phyloP scores from a whole-genome alignment of 2,329 filamentous ascomycete species.

The Stachybotrys echinatus region DNA sequence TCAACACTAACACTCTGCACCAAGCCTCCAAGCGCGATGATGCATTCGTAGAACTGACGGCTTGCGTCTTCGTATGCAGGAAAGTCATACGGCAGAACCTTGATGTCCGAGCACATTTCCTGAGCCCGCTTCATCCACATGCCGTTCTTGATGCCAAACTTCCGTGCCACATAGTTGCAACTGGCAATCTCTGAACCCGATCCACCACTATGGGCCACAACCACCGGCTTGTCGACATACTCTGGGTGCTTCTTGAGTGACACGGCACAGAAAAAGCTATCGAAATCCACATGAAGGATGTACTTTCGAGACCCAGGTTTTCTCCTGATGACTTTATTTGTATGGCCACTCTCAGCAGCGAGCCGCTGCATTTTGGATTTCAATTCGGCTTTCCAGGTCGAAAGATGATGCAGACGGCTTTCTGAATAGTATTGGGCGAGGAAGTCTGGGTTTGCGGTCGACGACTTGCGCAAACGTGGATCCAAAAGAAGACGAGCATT shows the following conservation, averaged over 20 bases:
- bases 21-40: conserved; percentile 71
- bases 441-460: conserved; percentile 88
- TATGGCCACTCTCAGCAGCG: conserved; percentile 60
- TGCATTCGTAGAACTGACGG: conserved; percentile 76
- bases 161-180: conserved; percentile 89
- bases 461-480: conserved; percentile 80
- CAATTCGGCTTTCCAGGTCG: conserved; percentile 92
- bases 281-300: conserved; percentile 93
- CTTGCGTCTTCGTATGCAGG: conserved; percentile 91
- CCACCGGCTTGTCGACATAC: conserved; percentile 71
- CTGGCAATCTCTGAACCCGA: conserved; percentile 92
- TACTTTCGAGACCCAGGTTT: conserved; percentile 67
- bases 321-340: conserved; percentile 40
- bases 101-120: conserved; percentile 77
- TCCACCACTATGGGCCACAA: conserved; percentile 82
- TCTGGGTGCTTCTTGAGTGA: conserved; percentile 75
- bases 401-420: conserved; percentile 89
- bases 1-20: conserved; percentile 98
- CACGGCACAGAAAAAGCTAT: conserved; percentile 96
- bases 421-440: conserved; percentile 93
- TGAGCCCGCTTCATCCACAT: conserved; percentile 98
- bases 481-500: conserved; percentile 82
- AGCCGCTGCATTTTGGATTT: conserved; percentile 83
- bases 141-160: conserved; percentile 87
- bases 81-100: conserved; percentile 94